phyloP scores from a whole-genome alignment of 2,329 filamentous ascomycete species.

The Rosellinia necatrix region DNA sequence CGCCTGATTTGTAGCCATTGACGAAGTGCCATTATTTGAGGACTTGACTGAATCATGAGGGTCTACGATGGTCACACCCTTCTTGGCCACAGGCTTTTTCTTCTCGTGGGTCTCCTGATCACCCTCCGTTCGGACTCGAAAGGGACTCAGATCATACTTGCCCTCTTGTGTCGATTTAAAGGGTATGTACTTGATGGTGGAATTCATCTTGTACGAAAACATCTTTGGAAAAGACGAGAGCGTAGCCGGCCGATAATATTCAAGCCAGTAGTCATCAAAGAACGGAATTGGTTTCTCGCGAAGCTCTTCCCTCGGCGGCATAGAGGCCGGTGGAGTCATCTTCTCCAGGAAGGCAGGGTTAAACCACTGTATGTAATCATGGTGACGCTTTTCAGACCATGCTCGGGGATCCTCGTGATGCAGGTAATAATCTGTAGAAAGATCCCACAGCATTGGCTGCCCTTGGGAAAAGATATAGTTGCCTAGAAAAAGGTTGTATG shows the following conservation, averaged over 20 bases:
- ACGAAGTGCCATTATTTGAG: slow-evolving; percentile 49
- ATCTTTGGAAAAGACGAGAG: slow-evolving; percentile 90
- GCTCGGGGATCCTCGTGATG: slow-evolving; percentile 83
- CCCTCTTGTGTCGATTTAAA: slow-evolving; percentile 73
- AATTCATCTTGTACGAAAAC: slow-evolving; percentile 91
- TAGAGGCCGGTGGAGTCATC: slow-evolving; percentile 59
- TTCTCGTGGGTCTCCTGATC: slow-evolving; percentile 64
- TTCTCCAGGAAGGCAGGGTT: slow-evolving; percentile 73
- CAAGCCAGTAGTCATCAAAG: slow-evolving; percentile 95
- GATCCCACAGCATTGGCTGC: slow-evolving; percentile 95
- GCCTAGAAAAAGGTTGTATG: slow-evolving; percentile 94
- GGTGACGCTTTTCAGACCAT: slow-evolving; percentile 65
- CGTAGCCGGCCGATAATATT: slow-evolving; percentile 90
- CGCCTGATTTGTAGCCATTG: slow-evolving; percentile 44
- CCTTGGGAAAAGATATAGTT: slow-evolving; percentile 90
- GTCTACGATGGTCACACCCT: slow-evolving; percentile 72
- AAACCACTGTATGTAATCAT: slow-evolving; percentile 89
- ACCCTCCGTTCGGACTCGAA: slow-evolving; percentile 72
- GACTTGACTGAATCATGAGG: slow-evolving; percentile 51
- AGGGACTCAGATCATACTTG: slow-evolving; percentile 84
- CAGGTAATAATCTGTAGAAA: slow-evolving; percentile 92
- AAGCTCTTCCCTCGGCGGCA: slow-evolving; percentile 44
- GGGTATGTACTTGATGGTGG: slow-evolving; percentile 81
- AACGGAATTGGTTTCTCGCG: slow-evolving; percentile 56
- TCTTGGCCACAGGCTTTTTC: slow-evolving; percentile 60